Percentiles rank a stretch among this genome's conserved stretches.
Evolutionary conservation across 371 early-diverging fungal genomes (phyloP).

Genomic region (Lichtheimia ramosa): DNA sequence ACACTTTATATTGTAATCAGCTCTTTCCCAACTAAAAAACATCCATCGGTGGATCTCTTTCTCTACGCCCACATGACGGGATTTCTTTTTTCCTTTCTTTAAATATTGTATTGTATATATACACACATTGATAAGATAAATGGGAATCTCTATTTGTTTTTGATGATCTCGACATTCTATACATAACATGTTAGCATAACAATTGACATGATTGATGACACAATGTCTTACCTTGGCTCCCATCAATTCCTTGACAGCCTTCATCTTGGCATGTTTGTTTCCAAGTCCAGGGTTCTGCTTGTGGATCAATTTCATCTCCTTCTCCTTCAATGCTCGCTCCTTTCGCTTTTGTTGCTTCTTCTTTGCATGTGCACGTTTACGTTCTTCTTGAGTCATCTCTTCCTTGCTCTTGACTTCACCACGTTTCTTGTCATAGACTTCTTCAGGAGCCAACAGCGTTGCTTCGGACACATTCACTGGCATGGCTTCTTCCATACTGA

Average conservation of each 20-base stretch:
- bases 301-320: constrained; percentile 50
- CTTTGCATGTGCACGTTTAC: constrained; percentile 63
- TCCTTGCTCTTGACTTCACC: constrained; percentile 62
- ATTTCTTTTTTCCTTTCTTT: not conserved
- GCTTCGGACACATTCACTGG: constrained; percentile 88
- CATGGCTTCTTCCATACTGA: constrained; percentile 93
- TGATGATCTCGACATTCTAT: constrained; percentile 59
- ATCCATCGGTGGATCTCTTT: constrained; percentile 10
- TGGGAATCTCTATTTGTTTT: constrained; percentile 27
- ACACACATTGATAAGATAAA: too few relatives aligned
- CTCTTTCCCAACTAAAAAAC: too few relatives aligned
- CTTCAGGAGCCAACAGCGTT: constrained; percentile 86
- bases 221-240: constrained; percentile 54
- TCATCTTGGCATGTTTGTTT: constrained; percentile 57
- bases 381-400: constrained; percentile 76
- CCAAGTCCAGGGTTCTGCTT: constrained; percentile 54
- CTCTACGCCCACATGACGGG: constrained; percentile 9
- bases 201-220: not conserved
- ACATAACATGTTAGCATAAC: not conserved
- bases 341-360: constrained; percentile 68
- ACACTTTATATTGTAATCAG: constrained; percentile 6
- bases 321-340: constrained; percentile 59
- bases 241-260: constrained; percentile 71
- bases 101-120: too few relatives aligned
- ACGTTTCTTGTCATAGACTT: constrained; percentile 78